Conservation (phyloP, 2,329 filamentous ascomycete genomes). For the Monascus ruber region DNA sequence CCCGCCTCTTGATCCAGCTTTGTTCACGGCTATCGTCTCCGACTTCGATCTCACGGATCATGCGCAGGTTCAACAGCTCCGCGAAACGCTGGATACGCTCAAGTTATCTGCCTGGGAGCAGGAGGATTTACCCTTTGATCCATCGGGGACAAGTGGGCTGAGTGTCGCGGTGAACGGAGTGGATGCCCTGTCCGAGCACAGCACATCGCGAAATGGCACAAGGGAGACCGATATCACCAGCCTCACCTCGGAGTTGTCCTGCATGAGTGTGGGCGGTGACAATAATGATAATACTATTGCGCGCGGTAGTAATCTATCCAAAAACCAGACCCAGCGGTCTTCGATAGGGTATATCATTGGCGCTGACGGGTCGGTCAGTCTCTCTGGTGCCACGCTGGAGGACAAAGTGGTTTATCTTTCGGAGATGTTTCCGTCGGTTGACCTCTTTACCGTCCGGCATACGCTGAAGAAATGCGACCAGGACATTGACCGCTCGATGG, state of each 20-base stretch:
- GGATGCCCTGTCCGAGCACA: conserved; percentile 16
- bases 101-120: conserved; percentile 62
- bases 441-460: conserved; percentile 52
- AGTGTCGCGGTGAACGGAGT: conserved; percentile 11
- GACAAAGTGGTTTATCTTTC: conserved; percentile 54
- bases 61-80: conserved; percentile 43
- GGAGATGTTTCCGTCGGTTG: conserved; percentile 61
- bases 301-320: conserved; percentile 5
- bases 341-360: conserved; percentile 14
- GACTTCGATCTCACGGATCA: conserved; percentile 57
- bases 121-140: conserved; percentile 56
- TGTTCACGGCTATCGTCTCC: conserved; percentile 62
- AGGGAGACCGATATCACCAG: conserved; percentile 41
- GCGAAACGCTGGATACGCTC: conserved; percentile 52
- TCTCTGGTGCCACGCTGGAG: conserved; percentile 31
- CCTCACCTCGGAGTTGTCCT: conserved; percentile 36
- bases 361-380: conserved; percentile 15
- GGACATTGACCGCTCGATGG: conserved; percentile 59
- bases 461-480: conserved; percentile 57
- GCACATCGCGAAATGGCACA: conserved; percentile 19
- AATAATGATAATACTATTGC: not conserved
- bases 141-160: conserved; percentile 54
- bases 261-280: conserved; percentile 17
- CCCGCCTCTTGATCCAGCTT: conserved; percentile 62
- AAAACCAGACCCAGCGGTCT: conserved; percentile 1